Conservation (phyloP, 345 rosid genomes). For the Sisymbrium altissimum region DNA sequence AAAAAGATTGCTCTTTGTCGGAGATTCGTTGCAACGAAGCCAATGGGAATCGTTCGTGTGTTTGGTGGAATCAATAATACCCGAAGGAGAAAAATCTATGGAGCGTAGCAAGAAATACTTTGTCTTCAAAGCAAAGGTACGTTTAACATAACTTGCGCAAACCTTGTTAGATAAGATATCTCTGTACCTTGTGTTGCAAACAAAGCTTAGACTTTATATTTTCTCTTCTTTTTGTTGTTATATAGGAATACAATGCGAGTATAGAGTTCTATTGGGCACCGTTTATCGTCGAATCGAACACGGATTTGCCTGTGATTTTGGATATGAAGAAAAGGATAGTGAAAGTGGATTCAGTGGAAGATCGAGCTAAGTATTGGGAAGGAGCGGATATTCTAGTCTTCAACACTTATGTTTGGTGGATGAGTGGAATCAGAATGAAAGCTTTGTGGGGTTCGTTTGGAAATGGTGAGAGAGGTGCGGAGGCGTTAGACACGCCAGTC, state of each 20-base stretch:
- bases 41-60: constrained; percentile 95
- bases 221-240: neutral
- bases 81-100: constrained; percentile 60
- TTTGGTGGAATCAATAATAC: constrained; percentile 64
- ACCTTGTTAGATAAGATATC: neutral
- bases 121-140: constrained; percentile 75
- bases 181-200: constrained; percentile 45
- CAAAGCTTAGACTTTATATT: constrained; percentile 27
- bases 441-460: constrained; percentile 91
- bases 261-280: constrained; percentile 98
- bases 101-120: constrained; percentile 40
- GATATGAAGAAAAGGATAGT: constrained; percentile 69
- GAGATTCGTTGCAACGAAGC: constrained; percentile 82
- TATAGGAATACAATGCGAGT: constrained; percentile 68
- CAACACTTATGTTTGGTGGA: constrained; percentile 98
- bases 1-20: constrained; percentile 74
- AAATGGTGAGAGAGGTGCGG: constrained; percentile 69
- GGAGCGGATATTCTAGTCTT: constrained; percentile 77
- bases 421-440: constrained; percentile 64
- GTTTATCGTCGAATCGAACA: constrained; percentile 76
- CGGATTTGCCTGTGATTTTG: constrained; percentile 57
- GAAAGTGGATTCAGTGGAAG: constrained; percentile 77
- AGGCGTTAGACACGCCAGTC: constrained; percentile 54
- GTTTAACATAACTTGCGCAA: neutral
- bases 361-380: constrained; percentile 64